Evolutionary conservation across 148 eudicot genomes (phyloP), one percentile per base, ranked within the genome.

Genomic region (Cornus controversa): DNA sequence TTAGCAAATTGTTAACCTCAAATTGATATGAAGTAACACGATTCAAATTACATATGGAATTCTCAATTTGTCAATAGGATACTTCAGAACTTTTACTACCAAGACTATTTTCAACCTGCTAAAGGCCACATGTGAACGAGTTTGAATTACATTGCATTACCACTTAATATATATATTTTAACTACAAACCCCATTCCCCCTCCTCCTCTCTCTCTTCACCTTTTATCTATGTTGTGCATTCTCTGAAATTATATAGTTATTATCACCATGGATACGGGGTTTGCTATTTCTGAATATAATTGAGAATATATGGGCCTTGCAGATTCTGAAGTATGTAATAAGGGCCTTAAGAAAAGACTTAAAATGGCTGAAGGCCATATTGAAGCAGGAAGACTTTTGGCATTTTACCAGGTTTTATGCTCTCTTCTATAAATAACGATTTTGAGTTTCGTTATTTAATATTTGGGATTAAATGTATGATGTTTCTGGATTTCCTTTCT

Each of bases 311-410:
- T 77, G 78, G 72, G 65, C 69, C 31, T 82, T 58, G 73, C 88
- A 96, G 98, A 87, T 71, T 75, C 75, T 77, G 91, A 91, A 73
- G 75, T 69, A 78, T 76, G 72, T 80, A 74, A 67, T 11, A 86
- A 82, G 75, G 87, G 84, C 67, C 86, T 91, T 60, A 91, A 91
- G 78, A 78, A 78, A 73, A 87, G 90, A 82, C 85, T 90, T 65
- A 89, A 87, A 90, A 81, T 83, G 80, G 95, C 97, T 53, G 99
- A 93, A 85, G 94, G 92, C 76, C 98, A 93, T 86, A 82, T 93
- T 84, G 99, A 96, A 90, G 99, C 98, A 37, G 99, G 99, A 78
- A 90, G 99, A 79, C 88, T 96, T 72, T 89, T 96, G 88, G 83
- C 93, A n/a, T 81, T 89, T 71, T 96, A 96, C 82, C 97, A 96